phyloP scores from a whole-genome alignment of 139 green algal genomes.

The Tetraselmis chui region DNA sequence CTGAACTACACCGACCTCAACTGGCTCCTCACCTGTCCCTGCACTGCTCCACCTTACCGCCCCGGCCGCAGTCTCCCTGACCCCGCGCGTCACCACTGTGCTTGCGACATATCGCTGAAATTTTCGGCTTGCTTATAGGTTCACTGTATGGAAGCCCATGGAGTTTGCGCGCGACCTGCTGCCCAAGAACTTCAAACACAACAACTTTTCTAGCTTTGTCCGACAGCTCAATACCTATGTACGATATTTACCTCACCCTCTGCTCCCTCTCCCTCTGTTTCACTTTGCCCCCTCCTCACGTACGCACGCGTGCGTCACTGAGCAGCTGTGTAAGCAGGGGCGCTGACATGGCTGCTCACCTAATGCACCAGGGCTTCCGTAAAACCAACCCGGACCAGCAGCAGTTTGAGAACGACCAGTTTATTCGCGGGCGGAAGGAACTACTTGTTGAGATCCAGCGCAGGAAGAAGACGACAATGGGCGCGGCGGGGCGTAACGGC shows the following conservation, averaged over 20 bases:
- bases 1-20: neutral
- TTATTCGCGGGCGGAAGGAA: slow-evolving; percentile 63
- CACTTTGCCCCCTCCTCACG: neutral
- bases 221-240: slow-evolving; percentile 96
- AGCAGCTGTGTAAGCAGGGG: neutral
- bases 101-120: too few relatives aligned
- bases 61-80: neutral
- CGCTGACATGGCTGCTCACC: neutral
- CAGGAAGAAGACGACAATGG: slow-evolving; percentile 45
- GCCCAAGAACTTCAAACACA: slow-evolving; percentile 94
- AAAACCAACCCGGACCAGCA: slow-evolving; percentile 94
- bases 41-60: neutral
- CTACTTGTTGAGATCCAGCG: slow-evolving; percentile 75
- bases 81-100: neutral
- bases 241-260: slow-evolving; percentile 15
- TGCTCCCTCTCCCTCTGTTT: neutral
- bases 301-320: neutral
- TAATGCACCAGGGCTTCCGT: slow-evolving; percentile 71
- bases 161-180: slow-evolving; percentile 88
- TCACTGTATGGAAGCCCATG: slow-evolving; percentile 84
- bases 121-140: slow-evolving; percentile 57
- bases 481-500: neutral
- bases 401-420: slow-evolving; percentile 96
- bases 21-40: neutral
- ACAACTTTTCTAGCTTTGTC: slow-evolving; percentile 95